These are phyloP conservation scores for Ilyonectria destructans DNA, from an alignment of 2,329 filamentous ascomycete genomes.

Conservation along the genomic window DNA sequence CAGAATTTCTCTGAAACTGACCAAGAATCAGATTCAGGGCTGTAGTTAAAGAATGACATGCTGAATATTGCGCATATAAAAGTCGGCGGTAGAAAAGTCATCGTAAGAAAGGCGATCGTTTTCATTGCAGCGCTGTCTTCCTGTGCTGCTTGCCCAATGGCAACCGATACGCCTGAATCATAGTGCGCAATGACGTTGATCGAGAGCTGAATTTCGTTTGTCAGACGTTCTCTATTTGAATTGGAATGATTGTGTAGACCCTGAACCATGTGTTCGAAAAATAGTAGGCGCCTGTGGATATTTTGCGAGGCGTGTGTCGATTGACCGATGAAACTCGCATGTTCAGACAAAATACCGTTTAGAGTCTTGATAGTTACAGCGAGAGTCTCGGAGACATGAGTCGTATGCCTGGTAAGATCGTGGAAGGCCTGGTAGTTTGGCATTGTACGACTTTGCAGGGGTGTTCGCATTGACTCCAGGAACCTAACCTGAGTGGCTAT, in stretches of 20 bases:
- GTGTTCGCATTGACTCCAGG: too few relatives aligned
- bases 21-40: conserved; percentile 47
- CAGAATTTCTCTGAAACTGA: conserved; percentile 52
- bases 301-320: conserved; percentile 26
- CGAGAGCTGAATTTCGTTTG: too few relatives aligned
- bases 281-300: conserved; percentile 53
- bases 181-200: conserved; percentile 51
- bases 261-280: conserved; percentile 53
- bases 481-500: too few relatives aligned
- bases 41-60: conserved; percentile 60
- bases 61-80: conserved; percentile 66
- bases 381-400: conserved; percentile 62
- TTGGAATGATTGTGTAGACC: conserved; percentile 55
- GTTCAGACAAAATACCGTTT: conserved; percentile 38
- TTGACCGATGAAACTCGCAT: conserved; percentile 40
- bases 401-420: conserved; percentile 60
- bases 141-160: conserved; percentile 58
- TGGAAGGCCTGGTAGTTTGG: conserved; percentile 57
- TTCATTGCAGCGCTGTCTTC: conserved; percentile 67
- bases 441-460: conserved; percentile 15
- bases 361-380: conserved; percentile 51
- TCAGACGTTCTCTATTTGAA: conserved; percentile 34
- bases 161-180: conserved; percentile 56
- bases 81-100: conserved; percentile 66
- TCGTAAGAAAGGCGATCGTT: conserved; percentile 64